Percentiles rank a stretch among this genome's conserved stretches.
Conservation (phyloP, 805 yeast species). For the Yamadazyma paraphyllophila region DNA sequence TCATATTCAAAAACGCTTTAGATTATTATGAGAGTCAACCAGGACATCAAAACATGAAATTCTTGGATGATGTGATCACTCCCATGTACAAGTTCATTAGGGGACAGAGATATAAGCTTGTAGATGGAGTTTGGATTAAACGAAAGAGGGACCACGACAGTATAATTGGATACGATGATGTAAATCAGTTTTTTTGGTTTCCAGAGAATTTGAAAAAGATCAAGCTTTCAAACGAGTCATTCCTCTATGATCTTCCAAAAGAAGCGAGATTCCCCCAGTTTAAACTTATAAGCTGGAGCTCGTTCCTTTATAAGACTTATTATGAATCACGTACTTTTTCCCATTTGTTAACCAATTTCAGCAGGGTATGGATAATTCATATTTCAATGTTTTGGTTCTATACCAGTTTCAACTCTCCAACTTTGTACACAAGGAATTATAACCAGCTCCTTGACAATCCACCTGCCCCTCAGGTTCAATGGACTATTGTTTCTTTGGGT, state of each 20-base stretch:
- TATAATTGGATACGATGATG: slow-evolving; percentile 57
- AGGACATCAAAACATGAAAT: slow-evolving; percentile 17
- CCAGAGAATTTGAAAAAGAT: slow-evolving; percentile 34
- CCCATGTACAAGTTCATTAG: slow-evolving; percentile 59
- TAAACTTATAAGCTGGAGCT: slow-evolving; percentile 38
- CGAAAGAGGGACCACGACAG: slow-evolving; percentile 68
- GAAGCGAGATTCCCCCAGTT: slow-evolving; percentile 31
- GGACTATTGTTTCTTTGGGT: slow-evolving; percentile 46
- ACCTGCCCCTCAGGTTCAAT: slow-evolving; percentile 44
- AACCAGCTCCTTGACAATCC: slow-evolving; percentile 38
- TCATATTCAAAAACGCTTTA: slow-evolving; percentile 27
- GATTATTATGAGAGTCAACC: slow-evolving; percentile 19
- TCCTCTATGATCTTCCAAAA: slow-evolving; percentile 25
- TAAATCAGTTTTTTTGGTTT: slow-evolving; percentile 53
- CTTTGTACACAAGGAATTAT: slow-evolving; percentile 46
- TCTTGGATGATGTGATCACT: slow-evolving; percentile 39
- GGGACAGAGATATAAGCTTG: slow-evolving; percentile 61
- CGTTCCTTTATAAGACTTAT: slow-evolving; percentile 45
- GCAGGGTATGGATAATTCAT: slow-evolving; percentile 55
- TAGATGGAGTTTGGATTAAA: slow-evolving; percentile 52
- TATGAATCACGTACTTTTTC: slow-evolving; percentile 50
- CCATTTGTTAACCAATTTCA: slow-evolving; percentile 49
- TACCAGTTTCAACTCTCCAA: slow-evolving; percentile 50
- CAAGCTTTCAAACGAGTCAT: slow-evolving; percentile 29
- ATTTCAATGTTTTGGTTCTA: slow-evolving; percentile 51